These are phyloP conservation scores for Diaporthe amygdali DNA, from an alignment of 2,329 filamentous ascomycete genomes.

Conservation along the genomic window DNA sequence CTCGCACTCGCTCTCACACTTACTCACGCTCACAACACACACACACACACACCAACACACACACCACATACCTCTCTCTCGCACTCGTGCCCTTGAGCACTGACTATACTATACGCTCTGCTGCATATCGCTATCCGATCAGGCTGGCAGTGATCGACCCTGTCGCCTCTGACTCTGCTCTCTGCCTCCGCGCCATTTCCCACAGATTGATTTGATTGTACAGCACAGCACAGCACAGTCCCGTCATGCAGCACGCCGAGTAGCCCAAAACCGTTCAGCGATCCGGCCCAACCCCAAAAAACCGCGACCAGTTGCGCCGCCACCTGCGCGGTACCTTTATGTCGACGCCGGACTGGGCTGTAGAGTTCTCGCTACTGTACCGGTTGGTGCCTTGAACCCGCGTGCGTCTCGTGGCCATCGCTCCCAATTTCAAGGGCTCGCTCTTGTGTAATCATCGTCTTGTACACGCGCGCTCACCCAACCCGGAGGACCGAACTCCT, in stretches of 20 bases:
- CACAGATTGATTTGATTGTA: background rate
- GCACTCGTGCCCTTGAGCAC: background rate
- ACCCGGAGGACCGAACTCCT: background rate
- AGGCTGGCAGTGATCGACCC: background rate
- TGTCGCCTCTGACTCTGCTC: background rate
- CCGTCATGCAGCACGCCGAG: conserved; percentile 7
- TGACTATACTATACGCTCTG: background rate
- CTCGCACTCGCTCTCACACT: background rate
- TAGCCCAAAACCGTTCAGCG: background rate
- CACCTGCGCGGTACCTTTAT: conserved; percentile 5
- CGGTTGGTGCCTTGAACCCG: background rate
- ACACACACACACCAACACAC: background rate
- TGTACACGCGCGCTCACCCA: background rate
- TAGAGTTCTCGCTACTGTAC: background rate
- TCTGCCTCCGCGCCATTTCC: background rate
- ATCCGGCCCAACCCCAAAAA: background rate
- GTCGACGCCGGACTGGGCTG: conserved; percentile 1
- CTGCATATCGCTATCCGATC: background rate
- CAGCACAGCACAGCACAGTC: background rate
- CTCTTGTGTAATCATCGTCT: conserved; percentile 6
- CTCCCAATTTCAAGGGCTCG: background rate
- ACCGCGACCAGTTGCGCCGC: background rate
- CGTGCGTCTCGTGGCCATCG: background rate
- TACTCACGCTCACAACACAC: background rate
- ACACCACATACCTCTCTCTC: background rate